Conservation (phyloP, 352 stramenopile species). For the Phytophthora pluvialis region DNA sequence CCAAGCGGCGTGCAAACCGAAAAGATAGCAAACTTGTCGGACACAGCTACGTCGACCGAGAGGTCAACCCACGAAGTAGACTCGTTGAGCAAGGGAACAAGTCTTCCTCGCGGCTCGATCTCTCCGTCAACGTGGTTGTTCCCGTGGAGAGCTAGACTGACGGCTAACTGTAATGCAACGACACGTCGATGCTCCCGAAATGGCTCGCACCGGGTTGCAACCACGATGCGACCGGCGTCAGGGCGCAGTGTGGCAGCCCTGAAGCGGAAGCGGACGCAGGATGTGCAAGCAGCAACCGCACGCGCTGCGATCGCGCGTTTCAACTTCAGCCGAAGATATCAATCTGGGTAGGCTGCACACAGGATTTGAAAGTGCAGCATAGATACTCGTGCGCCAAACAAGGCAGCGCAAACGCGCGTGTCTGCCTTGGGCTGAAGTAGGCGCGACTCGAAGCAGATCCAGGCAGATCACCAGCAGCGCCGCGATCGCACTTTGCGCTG, state of each 20-base stretch:
- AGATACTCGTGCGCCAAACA: slow-evolving; percentile 31
- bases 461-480: neutral
- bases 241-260: neutral
- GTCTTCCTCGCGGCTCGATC: neutral
- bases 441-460: slow-evolving; percentile 23
- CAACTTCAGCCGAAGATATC: slow-evolving; percentile 13
- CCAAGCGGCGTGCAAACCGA: slow-evolving; percentile 16
- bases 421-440: slow-evolving; percentile 19
- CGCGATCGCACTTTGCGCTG: slow-evolving; percentile 1
- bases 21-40: slow-evolving; percentile 13
- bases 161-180: slow-evolving; percentile 4
- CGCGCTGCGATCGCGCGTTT: neutral
- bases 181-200: neutral
- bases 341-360: slow-evolving; percentile 25
- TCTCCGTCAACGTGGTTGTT: neutral
- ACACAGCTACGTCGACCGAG: neutral
- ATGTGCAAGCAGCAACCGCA: slow-evolving; percentile 18
- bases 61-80: neutral
- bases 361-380: slow-evolving; percentile 33
- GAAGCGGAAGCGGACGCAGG: neutral
- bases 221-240: slow-evolving; percentile 1
- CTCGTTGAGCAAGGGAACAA: neutral
- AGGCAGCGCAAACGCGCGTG: slow-evolving; percentile 5
- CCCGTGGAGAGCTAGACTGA: neutral
- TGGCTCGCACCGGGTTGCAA: neutral